A percentile compares a stretch with the other conserved stretches of the same genome.
phyloP scores from a whole-genome alignment of 2,329 filamentous ascomycete species.

The Epichloe bromicola region DNA sequence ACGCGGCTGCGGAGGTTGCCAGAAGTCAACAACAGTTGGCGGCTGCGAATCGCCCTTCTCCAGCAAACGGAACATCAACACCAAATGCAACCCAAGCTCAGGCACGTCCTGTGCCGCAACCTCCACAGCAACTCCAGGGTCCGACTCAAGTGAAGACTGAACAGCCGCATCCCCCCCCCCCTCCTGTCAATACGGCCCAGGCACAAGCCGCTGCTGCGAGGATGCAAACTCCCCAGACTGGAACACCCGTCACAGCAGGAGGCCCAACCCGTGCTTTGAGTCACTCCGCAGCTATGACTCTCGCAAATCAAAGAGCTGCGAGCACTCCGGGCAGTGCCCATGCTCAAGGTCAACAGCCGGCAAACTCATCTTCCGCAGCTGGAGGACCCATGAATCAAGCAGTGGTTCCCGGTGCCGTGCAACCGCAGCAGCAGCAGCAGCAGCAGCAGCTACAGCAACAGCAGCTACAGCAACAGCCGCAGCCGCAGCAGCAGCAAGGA shows the following conservation, averaged over 20 bases:
- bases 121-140: slow-evolving; percentile 13
- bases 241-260: slow-evolving; percentile 24
- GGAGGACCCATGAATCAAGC: slow-evolving; percentile 19
- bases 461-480: slow-evolving; percentile 10
- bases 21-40: slow-evolving; percentile 28
- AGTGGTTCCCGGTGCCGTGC: slow-evolving; percentile 19
- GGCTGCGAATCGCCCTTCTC: slow-evolving; percentile 16
- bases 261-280: slow-evolving; percentile 30
- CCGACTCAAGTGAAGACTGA: slow-evolving; percentile 18
- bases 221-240: slow-evolving; percentile 36
- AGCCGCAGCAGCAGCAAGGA: slow-evolving; percentile 21
- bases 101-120: slow-evolving; percentile 16
- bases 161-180: slow-evolving; percentile 23
- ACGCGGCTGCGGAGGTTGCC: slow-evolving; percentile 31
- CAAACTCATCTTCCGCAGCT: slow-evolving; percentile 11
- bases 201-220: slow-evolving; percentile 27
- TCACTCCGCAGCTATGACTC: slow-evolving; percentile 36
- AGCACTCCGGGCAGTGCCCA: slow-evolving; percentile 21
- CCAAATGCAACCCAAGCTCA: slow-evolving; percentile 13
- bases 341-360: slow-evolving; percentile 18
- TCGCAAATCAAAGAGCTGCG: slow-evolving; percentile 30
- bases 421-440: slow-evolving; percentile 12
- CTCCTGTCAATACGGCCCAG: slow-evolving; percentile 36
- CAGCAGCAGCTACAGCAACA: slow-evolving; percentile 13
- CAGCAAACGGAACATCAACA: slow-evolving; percentile 16